These are phyloP conservation scores for Leucaena leucocephala DNA, from an alignment of 306 rosid species.

Conservation along the genomic window DNA sequence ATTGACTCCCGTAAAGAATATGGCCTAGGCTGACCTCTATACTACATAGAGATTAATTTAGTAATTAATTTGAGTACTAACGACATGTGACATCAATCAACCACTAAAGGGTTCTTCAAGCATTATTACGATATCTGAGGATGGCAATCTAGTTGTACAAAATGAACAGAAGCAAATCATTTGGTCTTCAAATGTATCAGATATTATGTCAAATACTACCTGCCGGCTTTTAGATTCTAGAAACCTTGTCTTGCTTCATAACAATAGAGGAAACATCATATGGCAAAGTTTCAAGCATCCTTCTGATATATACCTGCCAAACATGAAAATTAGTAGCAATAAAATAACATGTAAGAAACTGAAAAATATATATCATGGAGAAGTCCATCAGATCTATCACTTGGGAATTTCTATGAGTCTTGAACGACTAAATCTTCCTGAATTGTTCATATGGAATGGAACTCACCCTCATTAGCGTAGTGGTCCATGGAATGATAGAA, in stretches of 20 bases:
- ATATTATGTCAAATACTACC: not conserved
- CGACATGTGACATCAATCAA: not conserved
- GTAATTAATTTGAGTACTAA: no score
- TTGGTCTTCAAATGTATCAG: not conserved
- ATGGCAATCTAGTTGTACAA: not conserved
- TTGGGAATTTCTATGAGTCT: constrained; percentile 2
- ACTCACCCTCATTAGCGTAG: constrained; percentile 34
- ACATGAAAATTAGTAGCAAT: not conserved
- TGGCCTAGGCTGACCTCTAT: no score
- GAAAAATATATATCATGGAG: not conserved
- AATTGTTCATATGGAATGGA: constrained; percentile 32
- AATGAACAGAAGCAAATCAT: not conserved
- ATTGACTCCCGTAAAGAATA: no score
- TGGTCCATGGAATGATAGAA: constrained; percentile 30
- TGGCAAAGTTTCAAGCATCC: not conserved
- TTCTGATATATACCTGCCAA: not conserved
- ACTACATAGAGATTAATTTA: no score
- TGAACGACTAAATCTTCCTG: constrained; percentile 3
- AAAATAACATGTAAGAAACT: constrained; percentile 5
- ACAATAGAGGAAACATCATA: not conserved
- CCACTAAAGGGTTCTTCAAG: not conserved
- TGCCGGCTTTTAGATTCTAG: not conserved
- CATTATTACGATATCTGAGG: not conserved
- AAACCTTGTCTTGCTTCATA: not conserved
- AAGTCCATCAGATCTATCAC: constrained; percentile 17